phyloP scores from a whole-genome alignment of 1,284 basidiomycete species.

The Cystobasidiaceae sp. region DNA sequence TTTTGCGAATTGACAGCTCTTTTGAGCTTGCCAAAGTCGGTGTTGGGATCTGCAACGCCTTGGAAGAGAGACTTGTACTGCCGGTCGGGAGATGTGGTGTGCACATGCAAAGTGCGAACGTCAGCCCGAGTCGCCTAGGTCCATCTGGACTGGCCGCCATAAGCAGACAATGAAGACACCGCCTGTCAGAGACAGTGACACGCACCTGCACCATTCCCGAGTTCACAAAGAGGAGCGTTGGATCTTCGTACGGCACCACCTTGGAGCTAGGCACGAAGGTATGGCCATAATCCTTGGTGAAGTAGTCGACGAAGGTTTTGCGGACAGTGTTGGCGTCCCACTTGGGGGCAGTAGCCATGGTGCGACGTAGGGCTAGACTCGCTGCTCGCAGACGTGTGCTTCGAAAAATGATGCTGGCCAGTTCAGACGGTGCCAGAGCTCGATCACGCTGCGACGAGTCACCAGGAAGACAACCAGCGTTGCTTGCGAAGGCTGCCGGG shows the following conservation, averaged over 20 bases:
- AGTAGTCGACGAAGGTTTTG: slow-evolving; percentile 72
- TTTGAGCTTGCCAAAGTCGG: slow-evolving; percentile 77
- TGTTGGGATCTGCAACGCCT: slow-evolving; percentile 89
- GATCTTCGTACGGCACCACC: slow-evolving; percentile 84
- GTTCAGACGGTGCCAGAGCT: no score
- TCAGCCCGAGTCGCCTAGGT: no score
- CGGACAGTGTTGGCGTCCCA: slow-evolving; percentile 69
- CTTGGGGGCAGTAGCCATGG: slow-evolving; percentile 37
- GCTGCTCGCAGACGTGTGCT: neutral
- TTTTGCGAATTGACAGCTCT: slow-evolving; percentile 95
- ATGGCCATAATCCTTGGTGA: slow-evolving; percentile 64
- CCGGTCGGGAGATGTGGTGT: no score
- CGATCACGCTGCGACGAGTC: no score
- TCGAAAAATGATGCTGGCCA: slow-evolving; percentile 10
- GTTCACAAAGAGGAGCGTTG: slow-evolving; percentile 94
- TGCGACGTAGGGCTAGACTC: neutral
- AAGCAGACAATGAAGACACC: no score
- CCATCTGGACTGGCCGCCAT: no score
- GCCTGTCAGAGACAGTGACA: no score
- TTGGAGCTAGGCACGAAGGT: slow-evolving; percentile 89
- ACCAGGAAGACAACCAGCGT: no score
- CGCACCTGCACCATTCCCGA: slow-evolving; percentile 53
- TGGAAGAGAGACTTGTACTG: slow-evolving; percentile 96
- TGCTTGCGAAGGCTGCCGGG: no score
- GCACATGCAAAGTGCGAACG: no score